Conservation (phyloP, 2,329 filamentous ascomycete genomes). For the Ophiocordyceps polyrhachis-furcata region DNA sequence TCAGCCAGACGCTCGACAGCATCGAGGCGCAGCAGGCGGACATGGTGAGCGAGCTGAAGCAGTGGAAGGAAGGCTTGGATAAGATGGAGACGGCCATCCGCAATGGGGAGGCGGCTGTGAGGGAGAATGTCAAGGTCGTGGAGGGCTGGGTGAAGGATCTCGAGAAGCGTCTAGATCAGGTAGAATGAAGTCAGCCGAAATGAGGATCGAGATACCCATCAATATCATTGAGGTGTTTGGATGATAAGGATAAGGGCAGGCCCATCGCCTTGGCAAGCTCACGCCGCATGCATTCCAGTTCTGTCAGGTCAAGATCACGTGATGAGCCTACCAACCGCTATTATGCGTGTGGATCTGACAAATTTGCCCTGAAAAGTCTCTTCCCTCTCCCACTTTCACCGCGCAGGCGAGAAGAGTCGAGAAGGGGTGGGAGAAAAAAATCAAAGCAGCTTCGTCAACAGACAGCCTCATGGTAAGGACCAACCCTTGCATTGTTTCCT, state of each 20-base stretch:
- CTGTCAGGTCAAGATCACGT: too few species aligned
- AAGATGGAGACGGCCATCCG: slow-evolving; percentile 60
- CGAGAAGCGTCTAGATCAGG: slow-evolving; percentile 50
- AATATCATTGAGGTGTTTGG: too few species aligned
- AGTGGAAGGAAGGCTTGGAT: slow-evolving; percentile 67
- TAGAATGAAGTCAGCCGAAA: not conserved
- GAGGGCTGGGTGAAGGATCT: slow-evolving; percentile 78
- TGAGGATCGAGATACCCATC: slow-evolving; percentile 4
- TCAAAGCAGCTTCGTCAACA: not conserved
- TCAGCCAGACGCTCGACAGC: slow-evolving; percentile 56
- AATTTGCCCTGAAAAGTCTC: not conserved
- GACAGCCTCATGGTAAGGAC: slow-evolving; percentile 3
- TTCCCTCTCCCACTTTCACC: not conserved
- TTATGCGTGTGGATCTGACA: not conserved
- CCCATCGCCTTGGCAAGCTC: too few species aligned
- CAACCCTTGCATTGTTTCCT: not conserved
- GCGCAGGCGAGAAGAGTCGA: not conserved
- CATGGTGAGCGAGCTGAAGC: slow-evolving; percentile 65
- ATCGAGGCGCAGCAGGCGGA: slow-evolving; percentile 67
- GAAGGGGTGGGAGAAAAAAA: too few species aligned
- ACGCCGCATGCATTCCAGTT: too few species aligned
- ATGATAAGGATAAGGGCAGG: too few species aligned
- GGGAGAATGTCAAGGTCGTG: slow-evolving; percentile 66
- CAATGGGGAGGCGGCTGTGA: slow-evolving; percentile 50
- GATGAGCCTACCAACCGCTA: too few species aligned